Evolutionary conservation across 805 yeast species (phyloP), one percentile per base, ranked within the genome.

Genomic region (Metahyphopichia silvanorum): DNA sequence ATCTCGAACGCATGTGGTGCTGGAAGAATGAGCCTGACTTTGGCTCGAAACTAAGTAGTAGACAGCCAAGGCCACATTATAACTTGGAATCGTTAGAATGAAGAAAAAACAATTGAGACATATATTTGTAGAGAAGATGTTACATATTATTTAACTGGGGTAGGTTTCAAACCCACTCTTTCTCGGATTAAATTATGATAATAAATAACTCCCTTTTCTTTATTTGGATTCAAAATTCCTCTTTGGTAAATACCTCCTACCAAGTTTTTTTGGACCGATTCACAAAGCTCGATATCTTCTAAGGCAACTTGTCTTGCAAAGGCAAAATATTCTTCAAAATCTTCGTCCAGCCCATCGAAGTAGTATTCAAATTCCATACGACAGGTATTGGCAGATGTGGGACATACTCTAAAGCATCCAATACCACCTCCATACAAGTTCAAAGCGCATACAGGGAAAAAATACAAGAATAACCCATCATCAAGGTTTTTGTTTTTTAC

Each of bases 331-430:
- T 25, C 41, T 35, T 53, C 50, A 29, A 48, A 54, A 32, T 30
- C 33, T 13, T 30, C 33, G 12, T 30, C 33, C 20, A 25, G 20
- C 16, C 33, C 35, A 17, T 47, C 46, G 30, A 50, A 53, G 32
- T 36, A 54, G 29, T 53, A 54, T 29, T 54, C 60, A 33, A 54
- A 53, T 37, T 54, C 58, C 55, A 50, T 53, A 19, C 58, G 44
- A 7, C 46, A 40, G 21, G 36, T 51, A 33, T 39, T 40, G 2
- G 51, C 58, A 19, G 35, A 36, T 21, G 53, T 35, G n/a, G 60
- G 60, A 32, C 41, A 40, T 21, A 48, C 43, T 21, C 60, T 44
- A 39, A 54, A 54, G 17, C 48, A 37, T 10, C 57, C 49, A 42
- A 51, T 39, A 4, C 60, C 60, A 23, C 60, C 60, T 11, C 51